Conservation (phyloP, 2,329 filamentous ascomycete genomes). For the Sporothrix mexicana region DNA sequence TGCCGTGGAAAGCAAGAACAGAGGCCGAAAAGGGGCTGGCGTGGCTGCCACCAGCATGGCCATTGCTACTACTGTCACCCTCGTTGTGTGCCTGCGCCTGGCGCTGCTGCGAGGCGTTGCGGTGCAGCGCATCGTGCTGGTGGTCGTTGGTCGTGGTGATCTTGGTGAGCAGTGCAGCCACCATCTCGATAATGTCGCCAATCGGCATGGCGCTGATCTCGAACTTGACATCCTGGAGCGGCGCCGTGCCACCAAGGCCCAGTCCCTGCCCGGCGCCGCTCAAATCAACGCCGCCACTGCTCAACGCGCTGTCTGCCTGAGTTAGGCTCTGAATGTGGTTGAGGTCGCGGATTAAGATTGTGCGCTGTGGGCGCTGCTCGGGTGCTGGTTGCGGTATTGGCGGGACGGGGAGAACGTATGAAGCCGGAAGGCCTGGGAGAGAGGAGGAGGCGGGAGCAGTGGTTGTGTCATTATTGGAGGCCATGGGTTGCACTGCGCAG, state of each 20-base stretch:
- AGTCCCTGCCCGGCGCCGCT: conserved; percentile 56
- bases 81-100: conserved; percentile 47
- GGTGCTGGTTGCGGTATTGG: conserved; percentile 40
- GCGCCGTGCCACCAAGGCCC: conserved; percentile 55
- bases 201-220: conserved; percentile 99
- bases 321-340: conserved; percentile 91
- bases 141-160: conserved; percentile 96
- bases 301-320: conserved; percentile 72
- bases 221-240: conserved; percentile 69
- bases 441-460: background rate
- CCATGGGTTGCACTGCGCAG: conserved; percentile 15
- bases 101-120: conserved; percentile 65
- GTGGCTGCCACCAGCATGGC: conserved; percentile 54
- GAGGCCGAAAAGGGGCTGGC: conserved; percentile 61
- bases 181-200: conserved; percentile 97
- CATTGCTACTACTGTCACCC: conserved; percentile 28
- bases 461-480: conserved; percentile 36
- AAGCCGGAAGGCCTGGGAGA: background rate
- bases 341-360: conserved; percentile 84
- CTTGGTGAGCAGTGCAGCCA: conserved; percentile 92
- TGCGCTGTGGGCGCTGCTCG: conserved; percentile 52
- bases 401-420: conserved; percentile 38
- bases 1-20: conserved; percentile 95
- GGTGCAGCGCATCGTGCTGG: conserved; percentile 89
- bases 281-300: conserved; percentile 53